Base-by-base conservation (phyloP, 345 rosid genomes). In the Iberis pinnata region DNA sequence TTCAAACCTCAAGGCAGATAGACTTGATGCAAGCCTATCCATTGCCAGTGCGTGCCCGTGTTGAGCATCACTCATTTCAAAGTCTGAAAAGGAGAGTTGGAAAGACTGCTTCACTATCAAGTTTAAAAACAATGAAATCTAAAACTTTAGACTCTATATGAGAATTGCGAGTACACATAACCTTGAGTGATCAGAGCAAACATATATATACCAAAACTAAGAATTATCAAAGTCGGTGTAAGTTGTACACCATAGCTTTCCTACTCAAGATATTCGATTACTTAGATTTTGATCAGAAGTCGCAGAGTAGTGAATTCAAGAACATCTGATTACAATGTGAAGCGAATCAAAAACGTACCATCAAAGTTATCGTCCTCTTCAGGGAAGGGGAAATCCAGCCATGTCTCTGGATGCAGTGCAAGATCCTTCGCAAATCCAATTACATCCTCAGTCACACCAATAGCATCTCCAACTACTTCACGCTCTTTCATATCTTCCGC, bases 331-430 rank as follows among this genome's bases (percentile, higher is more conserved):
- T 16, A 18, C 8, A 47, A 12, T 33, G 25, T 22, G n/a, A 3
- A 2, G 25, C 3, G 6, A 22, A 22, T 22, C 25, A 29, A 19
- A 46, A 32, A 40, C 78, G 37, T 75, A 92, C 96, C 95, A 56
- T 80, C 89, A 61, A 83, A 75, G 64, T 69, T 26, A 63, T 78
- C 80, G 6, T 88, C 96, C 58, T 92, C 96, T 7, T 77, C 78
- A 32, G 89, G 96, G 13, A 88, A 77, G 12, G 98, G 93, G 20
- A 88, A 88, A 79, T 88, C 96, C 54, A 88, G 64, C 98, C 98
- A 92, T 12, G 96, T 88, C 72, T 92, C 95, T 0, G 96, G 96
- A 78, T 87, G 96, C 76, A 83, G 68, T 16, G 93, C 86, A 41
- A 88, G 84, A 49, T 92, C 89, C 49, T 77, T 72, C 0, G 96